Base-by-base conservation (phyloP, 331 rosid genomes). In the Cydonia oblonga region DNA sequence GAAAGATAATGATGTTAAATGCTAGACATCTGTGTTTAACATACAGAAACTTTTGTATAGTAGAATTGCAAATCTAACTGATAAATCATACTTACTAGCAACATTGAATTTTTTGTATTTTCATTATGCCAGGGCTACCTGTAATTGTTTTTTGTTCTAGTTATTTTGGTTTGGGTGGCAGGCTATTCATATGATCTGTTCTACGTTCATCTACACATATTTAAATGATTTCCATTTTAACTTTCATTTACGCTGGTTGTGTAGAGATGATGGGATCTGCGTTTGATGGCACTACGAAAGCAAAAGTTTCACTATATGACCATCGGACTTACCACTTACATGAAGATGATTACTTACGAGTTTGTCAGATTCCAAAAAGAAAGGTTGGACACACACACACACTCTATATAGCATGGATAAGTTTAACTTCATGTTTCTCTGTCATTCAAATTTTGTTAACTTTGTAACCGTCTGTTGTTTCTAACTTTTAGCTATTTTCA, bases 351-450 rank as follows among this genome's bases (percentile, higher is more conserved):
- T 86, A 81, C 73, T 67, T 73, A 51, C 92, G 98, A 32, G 87
- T 91, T 86, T 89, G 96, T 82, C 90, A 87, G 82, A 89, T 93
- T 75, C 98, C 98, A n/a, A 93, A 93, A 80, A 84, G 78, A 77
- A 93, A 93, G 96, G 98, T 93, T 29, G 66, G 75, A 66, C 44
- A 10, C 44, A 35, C 14, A 38, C 44, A 10, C 44, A 38, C 44
- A 38, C 44, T 3, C 44, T 30, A 52, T 65, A 19, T 63, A 25
- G 71, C 52, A 62, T 40, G 79, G 53, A 16, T 71, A 26, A 29
- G 38, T 71, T 22, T 14, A 2, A 25, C 67, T 60, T 29, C 64
- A 11, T 22, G 57, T 12, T 52, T 22, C 7, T 18, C 7, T 64
- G 32, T 13, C 60, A 29, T 59, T 35, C 40, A 13, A 13, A 9